Evolutionary conservation across 148 eudicot species (phyloP).

Genomic region (Vaccinium corymbosum): DNA sequence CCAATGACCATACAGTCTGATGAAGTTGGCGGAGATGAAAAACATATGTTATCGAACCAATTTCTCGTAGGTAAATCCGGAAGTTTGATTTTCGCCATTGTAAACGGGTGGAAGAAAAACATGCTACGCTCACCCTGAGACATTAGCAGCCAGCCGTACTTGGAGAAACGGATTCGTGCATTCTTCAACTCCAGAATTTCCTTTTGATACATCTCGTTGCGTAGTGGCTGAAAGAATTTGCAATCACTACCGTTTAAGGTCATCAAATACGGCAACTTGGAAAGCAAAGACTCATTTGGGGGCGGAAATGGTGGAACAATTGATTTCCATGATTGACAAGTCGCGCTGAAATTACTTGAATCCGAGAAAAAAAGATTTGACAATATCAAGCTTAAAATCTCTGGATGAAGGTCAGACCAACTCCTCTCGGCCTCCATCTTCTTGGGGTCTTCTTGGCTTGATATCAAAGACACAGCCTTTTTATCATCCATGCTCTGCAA

Average conservation of each 20-base stretch:
- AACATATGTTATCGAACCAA: not conserved
- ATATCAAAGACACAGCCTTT: not conserved
- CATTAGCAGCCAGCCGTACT: not conserved
- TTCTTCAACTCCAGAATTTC: not conserved
- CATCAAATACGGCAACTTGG: not conserved
- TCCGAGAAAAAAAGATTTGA: not conserved
- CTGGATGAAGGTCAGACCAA: not conserved
- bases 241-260: not conserved
- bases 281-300: not conserved
- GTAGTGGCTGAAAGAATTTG: slow-evolving; percentile 1
- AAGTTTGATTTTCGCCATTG: not conserved
- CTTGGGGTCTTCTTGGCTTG: not conserved
- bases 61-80: not conserved
- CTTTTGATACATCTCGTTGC: not conserved
- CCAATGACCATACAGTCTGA: not conserved
- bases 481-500: not conserved
- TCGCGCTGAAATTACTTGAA: not conserved
- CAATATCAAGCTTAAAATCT: not conserved
- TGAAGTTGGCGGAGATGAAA: not conserved
- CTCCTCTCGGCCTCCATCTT: not conserved
- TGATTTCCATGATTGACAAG: not conserved
- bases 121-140: not conserved
- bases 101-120: slow-evolving; percentile 1
- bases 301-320: not conserved
- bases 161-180: not conserved